Evolutionary conservation across 257 asterid genomes (phyloP), one percentile per base, ranked within the genome.

Genomic region (Euphrasia confusa): DNA sequence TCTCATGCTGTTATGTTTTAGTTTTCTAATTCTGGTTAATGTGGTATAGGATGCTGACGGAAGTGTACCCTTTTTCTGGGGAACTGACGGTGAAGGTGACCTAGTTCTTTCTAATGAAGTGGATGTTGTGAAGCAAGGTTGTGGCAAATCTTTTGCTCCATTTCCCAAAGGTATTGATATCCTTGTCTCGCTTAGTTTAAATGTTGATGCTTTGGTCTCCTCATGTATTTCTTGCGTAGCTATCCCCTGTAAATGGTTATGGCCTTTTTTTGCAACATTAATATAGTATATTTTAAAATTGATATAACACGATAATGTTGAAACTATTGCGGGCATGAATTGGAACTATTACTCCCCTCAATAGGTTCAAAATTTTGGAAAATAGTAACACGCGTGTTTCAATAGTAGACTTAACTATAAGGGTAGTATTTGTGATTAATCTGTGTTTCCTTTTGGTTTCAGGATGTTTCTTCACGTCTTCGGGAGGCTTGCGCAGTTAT

Each of bases 391-490:
- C 1, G 48, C 2, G 14, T 9, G 8, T 44, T 10, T 44, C 7
- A n/a, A 47, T 47, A 13, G 18, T 12, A 37, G 42, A 0, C 42
- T 37, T 37, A 7, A 7, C 53, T 1, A 12, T 5, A 12, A 47
- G 18, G 18, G 1, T 4, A 11, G 53, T 5, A 47, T 47, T 14
- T 11, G 53, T 13, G n/a, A 11, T 14, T 47, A 47, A 13, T 13
- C 3, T 14, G 0, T 49, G 26, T 17, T 49, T n/a, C 21, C 55
- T 49, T 49, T 5, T 54, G 33, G 5, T 48, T 53, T 61, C 76
- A 88, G 98, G 97, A 44, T 91, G 97, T 75, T 81, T 88, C 78
- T 92, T 83, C 86, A 88, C 97, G 1, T 75, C 95, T 2, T 86
- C 98, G 12, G 98, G 98, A 56, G 98, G 98, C 14, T 73, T 92